phyloP scores from a whole-genome alignment of 139 green algal genomes.

The Tetraselmis chui region DNA sequence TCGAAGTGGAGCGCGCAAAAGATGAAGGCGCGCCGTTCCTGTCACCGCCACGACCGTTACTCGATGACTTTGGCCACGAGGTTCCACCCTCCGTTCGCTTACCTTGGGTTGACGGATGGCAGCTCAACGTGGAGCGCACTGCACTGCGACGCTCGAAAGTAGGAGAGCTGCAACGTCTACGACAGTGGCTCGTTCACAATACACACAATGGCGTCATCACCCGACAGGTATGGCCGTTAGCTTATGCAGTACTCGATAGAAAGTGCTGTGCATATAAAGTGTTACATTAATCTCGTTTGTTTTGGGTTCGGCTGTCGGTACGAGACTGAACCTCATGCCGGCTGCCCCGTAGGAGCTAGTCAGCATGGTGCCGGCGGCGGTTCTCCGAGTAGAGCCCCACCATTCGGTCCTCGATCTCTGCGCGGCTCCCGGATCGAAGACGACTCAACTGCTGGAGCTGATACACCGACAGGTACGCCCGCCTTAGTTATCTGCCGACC shows the following conservation, averaged over 20 bases:
- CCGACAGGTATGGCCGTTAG: background rate
- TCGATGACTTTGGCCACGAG: background rate
- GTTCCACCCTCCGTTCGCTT: background rate
- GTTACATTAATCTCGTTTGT: no score
- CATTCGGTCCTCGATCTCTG: slow-evolving; percentile 91
- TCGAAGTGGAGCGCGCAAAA: background rate
- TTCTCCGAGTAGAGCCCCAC: background rate
- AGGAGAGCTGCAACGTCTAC: background rate
- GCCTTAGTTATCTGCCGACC: no score
- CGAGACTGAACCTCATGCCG: no score
- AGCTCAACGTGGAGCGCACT: background rate
- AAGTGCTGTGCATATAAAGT: no score
- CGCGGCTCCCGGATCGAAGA: slow-evolving; percentile 95
- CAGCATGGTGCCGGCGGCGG: background rate
- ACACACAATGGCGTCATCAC: background rate
- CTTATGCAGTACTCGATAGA: no score
- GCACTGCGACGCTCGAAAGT: background rate
- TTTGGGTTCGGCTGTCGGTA: background rate
- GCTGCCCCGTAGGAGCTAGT: background rate
- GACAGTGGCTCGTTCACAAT: background rate
- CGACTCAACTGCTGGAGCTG: slow-evolving; percentile 90
- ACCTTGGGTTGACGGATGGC: background rate
- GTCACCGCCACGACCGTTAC: background rate
- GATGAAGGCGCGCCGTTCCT: background rate
- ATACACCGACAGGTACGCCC: slow-evolving; percentile 48